Evolutionary conservation across 202 grass and related monocot species (phyloP).

Genomic region (Brachypodium distachyon): DNA sequence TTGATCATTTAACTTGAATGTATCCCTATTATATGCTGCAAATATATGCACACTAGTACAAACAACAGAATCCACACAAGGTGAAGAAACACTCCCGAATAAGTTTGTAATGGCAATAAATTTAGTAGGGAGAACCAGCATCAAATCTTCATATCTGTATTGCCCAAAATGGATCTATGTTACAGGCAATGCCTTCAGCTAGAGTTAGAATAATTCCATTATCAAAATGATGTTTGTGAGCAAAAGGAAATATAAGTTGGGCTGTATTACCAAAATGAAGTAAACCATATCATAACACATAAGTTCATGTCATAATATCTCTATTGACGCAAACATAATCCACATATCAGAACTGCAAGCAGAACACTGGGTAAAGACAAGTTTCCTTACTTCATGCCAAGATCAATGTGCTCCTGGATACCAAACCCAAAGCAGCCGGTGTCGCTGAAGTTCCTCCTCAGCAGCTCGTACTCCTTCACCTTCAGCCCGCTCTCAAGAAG

Average conservation of each 20-base stretch:
- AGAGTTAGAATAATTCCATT: too few relatives aligned
- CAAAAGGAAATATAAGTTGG: too few relatives aligned
- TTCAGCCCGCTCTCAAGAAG: constrained; percentile 54
- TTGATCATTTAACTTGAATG: background rate
- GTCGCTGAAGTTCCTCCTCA: constrained; percentile 68
- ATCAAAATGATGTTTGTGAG: too few relatives aligned
- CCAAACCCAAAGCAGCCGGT: constrained; percentile 62
- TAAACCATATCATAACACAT: too few relatives aligned
- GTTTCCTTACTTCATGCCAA: constrained; percentile 52
- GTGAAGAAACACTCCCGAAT: background rate
- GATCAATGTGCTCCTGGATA: constrained; percentile 68
- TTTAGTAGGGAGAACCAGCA: too few relatives aligned
- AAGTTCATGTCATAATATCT: background rate
- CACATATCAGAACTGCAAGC: background rate
- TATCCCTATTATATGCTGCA: too few relatives aligned
- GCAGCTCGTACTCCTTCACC: constrained; percentile 58
- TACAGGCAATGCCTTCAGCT: too few relatives aligned
- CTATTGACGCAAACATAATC: too few relatives aligned
- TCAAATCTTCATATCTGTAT: too few relatives aligned
- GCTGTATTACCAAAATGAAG: too few relatives aligned
- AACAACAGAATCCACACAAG: background rate
- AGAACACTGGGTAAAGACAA: background rate
- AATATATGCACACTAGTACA: background rate
- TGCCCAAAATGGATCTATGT: too few relatives aligned
- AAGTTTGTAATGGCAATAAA: background rate